Evolutionary conservation across 1,284 basidiomycete species (phyloP).

Genomic region (Tremellales sp.): DNA sequence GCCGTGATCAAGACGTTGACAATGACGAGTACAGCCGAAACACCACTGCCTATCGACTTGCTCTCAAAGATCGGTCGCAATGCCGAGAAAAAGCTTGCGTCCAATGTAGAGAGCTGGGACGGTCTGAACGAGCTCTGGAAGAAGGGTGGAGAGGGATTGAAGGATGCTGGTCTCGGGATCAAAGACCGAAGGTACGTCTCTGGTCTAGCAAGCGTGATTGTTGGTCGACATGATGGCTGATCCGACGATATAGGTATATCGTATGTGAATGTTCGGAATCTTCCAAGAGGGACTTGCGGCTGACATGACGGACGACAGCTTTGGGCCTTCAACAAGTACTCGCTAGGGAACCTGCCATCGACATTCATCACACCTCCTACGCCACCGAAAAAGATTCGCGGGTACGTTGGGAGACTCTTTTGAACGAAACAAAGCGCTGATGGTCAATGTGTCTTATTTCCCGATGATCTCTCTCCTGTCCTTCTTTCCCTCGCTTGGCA

Average conservation of each 20-base stretch:
- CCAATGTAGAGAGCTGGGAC: slow-evolving; percentile 36
- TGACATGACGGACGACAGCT: slow-evolving; percentile 15
- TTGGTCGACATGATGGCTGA: background rate
- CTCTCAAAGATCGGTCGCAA: slow-evolving; percentile 38
- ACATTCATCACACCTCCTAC: slow-evolving; percentile 29
- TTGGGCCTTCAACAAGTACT: slow-evolving; percentile 40
- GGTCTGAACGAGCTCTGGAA: slow-evolving; percentile 33
- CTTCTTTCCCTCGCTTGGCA: slow-evolving; percentile 2
- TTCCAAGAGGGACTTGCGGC: background rate
- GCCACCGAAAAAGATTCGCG: slow-evolving; percentile 41
- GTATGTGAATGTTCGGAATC: slow-evolving; percentile 4
- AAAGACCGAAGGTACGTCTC: slow-evolving; percentile 40
- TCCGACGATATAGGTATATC: slow-evolving; percentile 6
- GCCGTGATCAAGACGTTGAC: background rate
- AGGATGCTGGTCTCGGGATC: slow-evolving; percentile 30
- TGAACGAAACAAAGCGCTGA: background rate
- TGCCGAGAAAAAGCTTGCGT: slow-evolving; percentile 37
- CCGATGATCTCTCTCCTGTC: background rate
- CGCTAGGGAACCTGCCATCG: slow-evolving; percentile 29
- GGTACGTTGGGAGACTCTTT: slow-evolving; percentile 29
- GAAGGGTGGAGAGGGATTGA: slow-evolving; percentile 28
- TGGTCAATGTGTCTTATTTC: background rate
- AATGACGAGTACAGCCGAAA: slow-evolving; percentile 20
- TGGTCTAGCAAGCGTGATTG: background rate
- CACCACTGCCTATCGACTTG: slow-evolving; percentile 29